Percentiles rank a stretch among this genome's conserved stretches.
Conservation (phyloP, 768 basidiomycete species). For the Terana coerulea region DNA sequence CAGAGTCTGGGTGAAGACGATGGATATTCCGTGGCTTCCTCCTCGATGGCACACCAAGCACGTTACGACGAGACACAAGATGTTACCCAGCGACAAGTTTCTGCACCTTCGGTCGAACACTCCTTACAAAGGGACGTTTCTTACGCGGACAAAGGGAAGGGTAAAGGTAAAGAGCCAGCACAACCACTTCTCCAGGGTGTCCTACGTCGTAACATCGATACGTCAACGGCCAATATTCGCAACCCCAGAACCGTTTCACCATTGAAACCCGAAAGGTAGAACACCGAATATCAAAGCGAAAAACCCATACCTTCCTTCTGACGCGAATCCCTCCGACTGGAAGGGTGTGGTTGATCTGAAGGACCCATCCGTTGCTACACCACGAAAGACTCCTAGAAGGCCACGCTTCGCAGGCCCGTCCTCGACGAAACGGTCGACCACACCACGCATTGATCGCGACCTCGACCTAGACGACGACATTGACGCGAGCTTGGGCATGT, state of each 20-base stretch:
- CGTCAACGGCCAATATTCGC: constrained; percentile 7
- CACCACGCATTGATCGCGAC: constrained; percentile 2
- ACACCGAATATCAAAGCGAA: constrained; percentile 52
- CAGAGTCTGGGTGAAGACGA: constrained; percentile 50
- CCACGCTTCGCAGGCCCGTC: background rate
- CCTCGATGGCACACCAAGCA: constrained; percentile 18
- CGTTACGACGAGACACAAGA: constrained; percentile 24
- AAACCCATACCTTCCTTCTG: constrained; percentile 60
- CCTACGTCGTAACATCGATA: constrained; percentile 43
- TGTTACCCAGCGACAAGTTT: constrained; percentile 20
- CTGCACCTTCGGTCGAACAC: background rate
- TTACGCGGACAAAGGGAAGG: constrained; percentile 30
- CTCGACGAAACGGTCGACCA: constrained; percentile 13
- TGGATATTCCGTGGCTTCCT: constrained; percentile 17
- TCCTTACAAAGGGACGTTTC: background rate
- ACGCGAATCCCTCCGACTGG: constrained; percentile 53
- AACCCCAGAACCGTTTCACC: constrained; percentile 38
- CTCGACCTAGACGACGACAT: constrained; percentile 30
- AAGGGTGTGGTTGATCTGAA: constrained; percentile 72
- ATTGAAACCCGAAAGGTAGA: constrained; percentile 51
- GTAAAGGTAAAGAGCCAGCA: constrained; percentile 42
- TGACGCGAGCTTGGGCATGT: constrained; percentile 40
- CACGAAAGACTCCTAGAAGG: constrained; percentile 23
- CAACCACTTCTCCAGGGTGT: constrained; percentile 46
- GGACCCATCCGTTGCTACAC: constrained; percentile 48